Base-by-base conservation (phyloP, 108 stramenopile species). In the Fistulifera pelliculosa region DNA sequence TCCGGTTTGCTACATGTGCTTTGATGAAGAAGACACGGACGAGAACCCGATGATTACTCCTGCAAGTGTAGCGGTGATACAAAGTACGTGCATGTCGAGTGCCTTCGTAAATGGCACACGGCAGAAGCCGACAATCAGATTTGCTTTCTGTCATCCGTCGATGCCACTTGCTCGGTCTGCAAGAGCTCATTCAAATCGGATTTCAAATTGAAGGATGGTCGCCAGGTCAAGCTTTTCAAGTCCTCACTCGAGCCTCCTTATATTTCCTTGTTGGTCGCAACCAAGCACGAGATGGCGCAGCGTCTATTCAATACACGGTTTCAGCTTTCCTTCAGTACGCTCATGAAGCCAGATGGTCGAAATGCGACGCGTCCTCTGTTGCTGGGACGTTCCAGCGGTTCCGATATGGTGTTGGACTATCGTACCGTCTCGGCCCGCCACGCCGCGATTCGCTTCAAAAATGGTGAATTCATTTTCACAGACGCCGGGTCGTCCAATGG, bases 1-100 rank as follows among this genome's bases (percentile, higher is more conserved):
- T 31, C 89, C 84, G 45, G 83, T 92, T 35, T 97, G 96, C 58
- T 97, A 97, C 87, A 95, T 95, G 93, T 97, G 96, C 65, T 97
- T 95, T 52, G 94, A 95, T 53, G 93, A 94, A 47, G 89, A 93
- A 56, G 86, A 95, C 62, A 74, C 84, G 10, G 70, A 76, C 21
- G 66, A 67, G 45, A 94, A 87, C 56, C 87, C 87, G 27, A 62
- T 93, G 61, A 89, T 93, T 26, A 81, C 87, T 19, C 90, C 6
- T 93, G 91, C 73, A 85, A 86, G 62, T 93, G 91, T 56, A 77
- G 57, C 35, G 91, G 91, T 23, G 87, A 88, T 63, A 88, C 87
- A n/a, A 73, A 74, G 38, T 87, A 83, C 67, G 87, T 93, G 38
- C 91, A 93, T 52, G 81, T 87, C 10, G 81, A 86, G 41, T 93